Conservation (phyloP, 192 early-diverging fungal species). For the Anaeromyces robustus region DNA sequence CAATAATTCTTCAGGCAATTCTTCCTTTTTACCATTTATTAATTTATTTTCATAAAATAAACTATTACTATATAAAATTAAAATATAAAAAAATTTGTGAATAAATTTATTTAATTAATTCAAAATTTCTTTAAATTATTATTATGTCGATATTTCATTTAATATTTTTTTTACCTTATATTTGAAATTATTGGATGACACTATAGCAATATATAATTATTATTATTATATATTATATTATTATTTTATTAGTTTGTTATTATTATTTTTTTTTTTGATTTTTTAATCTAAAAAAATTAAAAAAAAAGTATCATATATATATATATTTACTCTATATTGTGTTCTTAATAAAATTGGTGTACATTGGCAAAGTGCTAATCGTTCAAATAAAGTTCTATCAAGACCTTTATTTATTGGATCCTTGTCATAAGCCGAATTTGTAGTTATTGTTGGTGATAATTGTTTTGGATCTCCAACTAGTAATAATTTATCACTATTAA, state of each 20-base stretch:
- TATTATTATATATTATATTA: no score
- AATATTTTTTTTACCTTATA: not conserved
- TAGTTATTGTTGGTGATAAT: slow-evolving; percentile 63
- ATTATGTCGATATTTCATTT: no score
- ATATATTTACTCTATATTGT: slow-evolving; percentile 41
- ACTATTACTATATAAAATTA: not conserved
- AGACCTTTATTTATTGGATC: slow-evolving; percentile 27
- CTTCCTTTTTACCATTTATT: not conserved
- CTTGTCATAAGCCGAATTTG: slow-evolving; percentile 3
- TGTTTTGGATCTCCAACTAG: slow-evolving; percentile 82
- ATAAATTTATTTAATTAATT: no score
- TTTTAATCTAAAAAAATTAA: no score
- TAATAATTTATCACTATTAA: slow-evolving; percentile 38
- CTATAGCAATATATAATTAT: no score
- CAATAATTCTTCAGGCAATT: not conserved
- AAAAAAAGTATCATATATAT: not conserved
- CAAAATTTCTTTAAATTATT: no score
- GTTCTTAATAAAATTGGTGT: slow-evolving; percentile 45
- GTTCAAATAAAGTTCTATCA: slow-evolving; percentile 69
- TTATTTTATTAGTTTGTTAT: slow-evolving; percentile 5
- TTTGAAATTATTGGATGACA: slow-evolving; percentile 10
- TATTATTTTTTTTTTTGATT: no score
- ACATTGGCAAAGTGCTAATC: slow-evolving; percentile 36
- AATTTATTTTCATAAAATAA: not conserved
- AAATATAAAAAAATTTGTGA: no score